These are phyloP conservation scores for Rhododendron griersonianum DNA, from an alignment of 148 eudicot genomes.

Conservation along the genomic window DNA sequence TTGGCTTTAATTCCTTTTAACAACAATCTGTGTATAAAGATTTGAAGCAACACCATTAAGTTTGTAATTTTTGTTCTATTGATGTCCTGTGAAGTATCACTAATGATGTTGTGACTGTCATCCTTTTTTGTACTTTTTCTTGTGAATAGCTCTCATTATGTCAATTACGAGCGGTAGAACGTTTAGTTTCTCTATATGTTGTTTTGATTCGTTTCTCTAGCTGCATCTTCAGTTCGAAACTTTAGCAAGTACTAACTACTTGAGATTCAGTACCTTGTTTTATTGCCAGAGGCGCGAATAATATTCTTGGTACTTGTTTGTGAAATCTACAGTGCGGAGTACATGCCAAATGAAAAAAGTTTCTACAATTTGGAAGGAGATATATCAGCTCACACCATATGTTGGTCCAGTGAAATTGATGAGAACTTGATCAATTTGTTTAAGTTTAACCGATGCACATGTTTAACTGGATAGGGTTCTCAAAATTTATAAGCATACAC, in stretches of 20 bases:
- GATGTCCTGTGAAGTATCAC: background rate
- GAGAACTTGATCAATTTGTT: background rate
- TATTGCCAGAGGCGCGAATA: background rate
- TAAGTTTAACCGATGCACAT: background rate
- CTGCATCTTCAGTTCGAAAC: background rate
- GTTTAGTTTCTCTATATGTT: background rate
- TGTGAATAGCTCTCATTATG: background rate
- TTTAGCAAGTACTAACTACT: background rate
- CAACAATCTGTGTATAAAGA: background rate
- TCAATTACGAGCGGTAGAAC: background rate
- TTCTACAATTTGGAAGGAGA: background rate
- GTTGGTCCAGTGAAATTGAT: background rate
- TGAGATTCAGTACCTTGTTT: background rate
- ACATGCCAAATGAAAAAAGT: background rate
- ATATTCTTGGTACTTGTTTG: background rate
- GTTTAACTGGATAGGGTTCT: background rate
- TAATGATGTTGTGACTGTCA: background rate
- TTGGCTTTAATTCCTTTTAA: background rate
- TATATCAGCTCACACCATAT: background rate
- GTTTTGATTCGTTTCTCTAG: background rate
- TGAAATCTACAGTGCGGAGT: background rate
- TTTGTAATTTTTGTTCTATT: slow-evolving; percentile 3
- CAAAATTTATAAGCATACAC: background rate
- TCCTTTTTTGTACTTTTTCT: background rate
- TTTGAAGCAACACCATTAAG: background rate